These are phyloP conservation scores for Aureobasidium sp. DNA, from an alignment of 2,329 filamentous ascomycete genomes.

Conservation along the genomic window DNA sequence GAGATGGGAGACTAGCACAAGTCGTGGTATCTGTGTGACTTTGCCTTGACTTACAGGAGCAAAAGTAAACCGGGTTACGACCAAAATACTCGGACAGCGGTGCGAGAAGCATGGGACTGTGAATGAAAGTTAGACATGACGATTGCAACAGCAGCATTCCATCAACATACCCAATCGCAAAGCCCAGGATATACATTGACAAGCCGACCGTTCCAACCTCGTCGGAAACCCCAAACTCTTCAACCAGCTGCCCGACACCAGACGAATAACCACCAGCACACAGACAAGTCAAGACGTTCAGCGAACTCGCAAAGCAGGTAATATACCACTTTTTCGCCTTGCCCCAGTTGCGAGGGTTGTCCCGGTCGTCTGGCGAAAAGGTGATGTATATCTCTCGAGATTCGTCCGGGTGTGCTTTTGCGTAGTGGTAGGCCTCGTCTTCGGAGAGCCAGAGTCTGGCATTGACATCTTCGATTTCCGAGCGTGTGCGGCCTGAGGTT, in stretches of 20 bases:
- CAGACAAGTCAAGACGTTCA: slow-evolving; percentile 24
- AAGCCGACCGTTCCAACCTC: slow-evolving; percentile 29
- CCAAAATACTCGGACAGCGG: slow-evolving; percentile 33
- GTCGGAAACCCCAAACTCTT: slow-evolving; percentile 24
- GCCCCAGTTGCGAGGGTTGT: slow-evolving; percentile 37
- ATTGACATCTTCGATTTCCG: slow-evolving; percentile 6
- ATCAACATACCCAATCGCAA: slow-evolving; percentile 19
- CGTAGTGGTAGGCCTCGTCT: slow-evolving; percentile 18
- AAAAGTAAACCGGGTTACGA: slow-evolving; percentile 29
- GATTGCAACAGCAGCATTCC: background rate
- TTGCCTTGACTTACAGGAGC: slow-evolving; percentile 17
- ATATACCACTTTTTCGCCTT: slow-evolving; percentile 37
- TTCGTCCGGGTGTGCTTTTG: slow-evolving; percentile 19
- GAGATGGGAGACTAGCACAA: too few relatives aligned
- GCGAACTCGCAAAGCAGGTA: slow-evolving; percentile 33
- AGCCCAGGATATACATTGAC: slow-evolving; percentile 27
- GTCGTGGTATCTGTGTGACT: too few relatives aligned
- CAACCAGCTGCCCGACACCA: slow-evolving; percentile 11
- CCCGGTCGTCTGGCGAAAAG: slow-evolving; percentile 21
- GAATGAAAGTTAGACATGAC: background rate
- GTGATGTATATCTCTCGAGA: slow-evolving; percentile 21
- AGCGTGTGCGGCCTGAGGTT: background rate
- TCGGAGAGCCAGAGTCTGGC: slow-evolving; percentile 16
- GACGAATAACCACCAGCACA: slow-evolving; percentile 16
- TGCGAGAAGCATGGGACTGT: slow-evolving; percentile 24